A percentile compares a stretch with the other conserved stretches of the same genome.
These are phyloP conservation scores for Ensete glaucum DNA, from an alignment of 176 grass and related monocot genomes.

Conservation along the genomic window DNA sequence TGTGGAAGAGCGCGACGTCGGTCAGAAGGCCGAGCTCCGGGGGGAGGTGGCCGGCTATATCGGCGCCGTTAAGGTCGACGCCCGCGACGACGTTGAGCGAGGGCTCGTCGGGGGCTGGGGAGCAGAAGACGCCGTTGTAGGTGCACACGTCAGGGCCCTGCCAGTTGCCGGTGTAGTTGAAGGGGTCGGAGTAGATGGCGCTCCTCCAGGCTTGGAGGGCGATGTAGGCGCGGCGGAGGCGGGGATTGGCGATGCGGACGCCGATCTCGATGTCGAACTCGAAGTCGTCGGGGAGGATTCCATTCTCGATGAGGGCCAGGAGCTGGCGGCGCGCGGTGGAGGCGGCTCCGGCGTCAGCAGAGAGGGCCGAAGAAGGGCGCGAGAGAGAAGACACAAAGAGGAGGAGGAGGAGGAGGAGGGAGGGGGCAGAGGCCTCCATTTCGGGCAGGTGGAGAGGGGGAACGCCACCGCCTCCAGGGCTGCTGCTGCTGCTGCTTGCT, in stretches of 20 bases:
- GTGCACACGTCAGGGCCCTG: background rate
- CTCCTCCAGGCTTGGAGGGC: background rate
- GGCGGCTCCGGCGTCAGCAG: too few species aligned
- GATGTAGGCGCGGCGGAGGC: background rate
- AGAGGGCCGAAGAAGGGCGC: too few species aligned
- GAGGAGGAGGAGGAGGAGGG: too few species aligned
- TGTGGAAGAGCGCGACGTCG: slow-evolving; percentile 63
- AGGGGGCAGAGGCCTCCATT: too few species aligned
- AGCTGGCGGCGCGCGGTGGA: too few species aligned
- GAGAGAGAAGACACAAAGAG: too few species aligned
- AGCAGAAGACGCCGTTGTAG: background rate
- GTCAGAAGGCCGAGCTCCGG: slow-evolving; percentile 47
- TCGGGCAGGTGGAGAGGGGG: too few species aligned
- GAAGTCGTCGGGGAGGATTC: background rate
- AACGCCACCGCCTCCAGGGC: too few species aligned
- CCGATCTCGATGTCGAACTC: background rate
- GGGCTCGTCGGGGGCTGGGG: slow-evolving; percentile 7
- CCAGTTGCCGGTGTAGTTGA: background rate
- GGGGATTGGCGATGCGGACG: background rate
- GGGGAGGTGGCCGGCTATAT: slow-evolving; percentile 72
- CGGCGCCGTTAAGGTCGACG: slow-evolving; percentile 81
- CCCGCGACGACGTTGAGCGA: slow-evolving; percentile 53
- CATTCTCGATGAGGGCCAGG: too few species aligned
- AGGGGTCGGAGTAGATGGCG: slow-evolving; percentile 1
- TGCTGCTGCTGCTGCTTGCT: too few species aligned